Evolutionary conservation across 169 alveolate genomes (phyloP).

Genomic region (Plasmodium sp.): DNA sequence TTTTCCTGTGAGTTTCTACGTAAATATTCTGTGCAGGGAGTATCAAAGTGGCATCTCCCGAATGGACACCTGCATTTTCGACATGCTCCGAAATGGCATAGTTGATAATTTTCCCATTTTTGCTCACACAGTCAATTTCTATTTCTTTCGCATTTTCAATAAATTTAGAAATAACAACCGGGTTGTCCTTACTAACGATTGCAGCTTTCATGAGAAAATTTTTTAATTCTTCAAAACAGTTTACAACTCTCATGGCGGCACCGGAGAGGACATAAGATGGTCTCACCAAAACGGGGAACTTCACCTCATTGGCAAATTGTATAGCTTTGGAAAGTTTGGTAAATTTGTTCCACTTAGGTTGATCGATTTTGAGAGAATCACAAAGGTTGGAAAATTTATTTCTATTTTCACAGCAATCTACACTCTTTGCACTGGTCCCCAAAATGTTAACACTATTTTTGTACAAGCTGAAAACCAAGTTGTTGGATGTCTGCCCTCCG

Average conservation of each 20-base stretch:
- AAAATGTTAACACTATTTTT: slow-evolving; percentile 80
- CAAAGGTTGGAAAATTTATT: slow-evolving; percentile 88
- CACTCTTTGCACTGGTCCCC: slow-evolving; percentile 91
- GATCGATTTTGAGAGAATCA: slow-evolving; percentile 90
- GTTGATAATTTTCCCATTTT: slow-evolving; percentile 86
- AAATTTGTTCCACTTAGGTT: slow-evolving; percentile 92
- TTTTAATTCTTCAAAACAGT: slow-evolving; percentile 83
- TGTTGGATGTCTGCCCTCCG: slow-evolving; percentile 94
- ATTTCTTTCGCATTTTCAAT: slow-evolving; percentile 88
- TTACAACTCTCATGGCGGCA: slow-evolving; percentile 92
- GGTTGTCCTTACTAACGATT: slow-evolving; percentile 89
- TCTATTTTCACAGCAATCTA: slow-evolving; percentile 90
- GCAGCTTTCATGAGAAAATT: slow-evolving; percentile 87
- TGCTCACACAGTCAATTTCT: slow-evolving; percentile 91
- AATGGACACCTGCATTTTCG: slow-evolving; percentile 92
- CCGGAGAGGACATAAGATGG: slow-evolving; percentile 93
- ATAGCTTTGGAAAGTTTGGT: slow-evolving; percentile 81
- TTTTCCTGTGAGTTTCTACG: slow-evolving; percentile 91
- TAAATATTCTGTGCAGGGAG: slow-evolving; percentile 92
- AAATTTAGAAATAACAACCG: slow-evolving; percentile 91
- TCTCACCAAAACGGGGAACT: slow-evolving; percentile 91
- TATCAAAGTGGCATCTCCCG: slow-evolving; percentile 92
- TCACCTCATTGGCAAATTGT: slow-evolving; percentile 78
- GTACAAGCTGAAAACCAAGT: slow-evolving; percentile 83
- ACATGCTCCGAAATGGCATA: slow-evolving; percentile 93